Conservation (phyloP, 139 green algal genomes). For the Chlorella sp. region DNA sequence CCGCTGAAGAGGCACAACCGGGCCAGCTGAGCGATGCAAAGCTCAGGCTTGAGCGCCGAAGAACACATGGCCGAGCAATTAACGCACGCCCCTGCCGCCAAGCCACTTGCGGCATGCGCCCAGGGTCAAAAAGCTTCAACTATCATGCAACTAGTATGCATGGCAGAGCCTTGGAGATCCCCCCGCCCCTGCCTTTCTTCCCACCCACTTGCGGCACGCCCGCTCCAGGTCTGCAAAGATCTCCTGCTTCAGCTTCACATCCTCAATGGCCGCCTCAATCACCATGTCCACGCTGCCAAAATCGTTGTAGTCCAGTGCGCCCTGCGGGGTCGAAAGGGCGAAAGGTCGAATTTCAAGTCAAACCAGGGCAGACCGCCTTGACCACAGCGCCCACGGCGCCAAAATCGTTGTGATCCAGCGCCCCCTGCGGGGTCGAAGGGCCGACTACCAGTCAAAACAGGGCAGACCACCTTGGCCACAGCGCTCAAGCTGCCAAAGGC, state of each 20-base stretch:
- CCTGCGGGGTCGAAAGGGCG: constrained; percentile 33
- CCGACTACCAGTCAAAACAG: too few relatives aligned
- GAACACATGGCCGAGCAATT: too few relatives aligned
- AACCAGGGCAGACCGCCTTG: too few relatives aligned
- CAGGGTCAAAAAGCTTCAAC: background rate
- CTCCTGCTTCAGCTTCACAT: constrained; percentile 94
- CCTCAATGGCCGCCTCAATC: constrained; percentile 98
- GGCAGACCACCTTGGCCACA: too few relatives aligned
- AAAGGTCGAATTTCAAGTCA: too few relatives aligned
- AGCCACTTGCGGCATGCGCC: too few relatives aligned
- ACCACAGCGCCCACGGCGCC: constrained; percentile 31
- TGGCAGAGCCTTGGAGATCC: too few relatives aligned
- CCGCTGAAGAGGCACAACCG: background rate
- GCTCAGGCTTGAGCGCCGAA: too few relatives aligned
- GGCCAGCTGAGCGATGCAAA: too few relatives aligned
- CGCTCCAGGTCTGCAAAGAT: constrained; percentile 88
- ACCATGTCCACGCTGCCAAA: constrained; percentile 95
- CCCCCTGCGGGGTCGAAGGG: constrained; percentile 48
- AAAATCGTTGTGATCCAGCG: constrained; percentile 89
- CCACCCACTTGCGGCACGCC: constrained; percentile 53
- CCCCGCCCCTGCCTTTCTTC: too few relatives aligned
- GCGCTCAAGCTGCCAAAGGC: constrained; percentile 69
- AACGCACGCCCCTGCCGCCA: too few relatives aligned
- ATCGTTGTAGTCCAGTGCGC: constrained; percentile 82
- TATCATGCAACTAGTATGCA: too few relatives aligned